These are phyloP conservation scores for Hippophae gyantsensis DNA, from an alignment of 306 rosid species.

Conservation along the genomic window DNA sequence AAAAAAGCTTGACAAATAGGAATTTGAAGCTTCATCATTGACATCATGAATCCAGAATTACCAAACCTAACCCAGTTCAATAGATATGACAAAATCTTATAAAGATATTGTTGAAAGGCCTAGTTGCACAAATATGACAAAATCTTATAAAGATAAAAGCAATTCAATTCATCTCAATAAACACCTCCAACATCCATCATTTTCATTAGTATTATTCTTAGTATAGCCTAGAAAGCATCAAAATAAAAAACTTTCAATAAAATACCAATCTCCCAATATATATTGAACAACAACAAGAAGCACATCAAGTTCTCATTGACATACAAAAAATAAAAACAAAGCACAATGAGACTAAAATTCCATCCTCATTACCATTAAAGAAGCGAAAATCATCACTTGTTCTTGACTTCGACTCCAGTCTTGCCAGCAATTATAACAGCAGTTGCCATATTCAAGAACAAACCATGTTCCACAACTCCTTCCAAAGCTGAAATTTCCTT, in stretches of 20 bases:
- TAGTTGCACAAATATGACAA: background rate
- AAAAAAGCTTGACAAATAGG: too few relatives aligned
- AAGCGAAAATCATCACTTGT: conserved; percentile 31
- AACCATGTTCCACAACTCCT: conserved; percentile 80
- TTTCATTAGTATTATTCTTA: conserved; percentile 9
- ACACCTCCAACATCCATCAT: conserved; percentile 6
- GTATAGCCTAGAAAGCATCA: conserved; percentile 2
- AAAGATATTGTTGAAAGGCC: background rate
- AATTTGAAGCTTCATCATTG: too few relatives aligned
- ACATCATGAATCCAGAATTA: too few relatives aligned
- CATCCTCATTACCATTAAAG: background rate
- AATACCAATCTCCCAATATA: background rate
- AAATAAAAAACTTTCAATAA: conserved; percentile 7
- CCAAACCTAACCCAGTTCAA: background rate
- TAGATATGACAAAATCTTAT: background rate
- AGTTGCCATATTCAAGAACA: conserved; percentile 74
- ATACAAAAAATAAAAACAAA: background rate
- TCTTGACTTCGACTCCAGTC: conserved; percentile 44
- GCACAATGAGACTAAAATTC: background rate
- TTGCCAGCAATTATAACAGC: conserved; percentile 59
- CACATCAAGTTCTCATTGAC: background rate
- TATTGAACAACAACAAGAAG: conserved; percentile 12
- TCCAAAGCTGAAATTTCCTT: conserved; percentile 56
- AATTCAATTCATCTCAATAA: conserved; percentile 7
- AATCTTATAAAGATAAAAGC: background rate